Evolutionary conservation across 192 early-diverging fungal species (phyloP).

Genomic region (Oehlia diaphana): DNA sequence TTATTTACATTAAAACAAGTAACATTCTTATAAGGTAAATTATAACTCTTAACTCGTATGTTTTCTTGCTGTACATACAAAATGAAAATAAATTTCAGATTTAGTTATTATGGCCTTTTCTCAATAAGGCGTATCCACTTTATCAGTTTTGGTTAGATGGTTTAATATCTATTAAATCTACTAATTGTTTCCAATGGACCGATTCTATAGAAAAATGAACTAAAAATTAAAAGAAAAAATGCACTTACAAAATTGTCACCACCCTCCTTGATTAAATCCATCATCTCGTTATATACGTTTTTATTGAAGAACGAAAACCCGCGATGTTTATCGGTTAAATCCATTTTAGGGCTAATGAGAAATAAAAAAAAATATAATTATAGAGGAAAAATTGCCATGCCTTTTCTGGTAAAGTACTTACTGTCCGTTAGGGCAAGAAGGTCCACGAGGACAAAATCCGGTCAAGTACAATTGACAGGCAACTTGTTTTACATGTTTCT

Average conservation of each 20-base stretch:
- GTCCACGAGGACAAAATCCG: background rate
- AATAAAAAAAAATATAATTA: background rate
- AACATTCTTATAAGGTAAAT: background rate
- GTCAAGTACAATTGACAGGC: background rate
- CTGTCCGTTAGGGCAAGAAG: background rate
- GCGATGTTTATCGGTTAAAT: background rate
- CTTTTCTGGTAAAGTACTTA: background rate
- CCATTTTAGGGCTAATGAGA: background rate
- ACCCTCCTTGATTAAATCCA: background rate
- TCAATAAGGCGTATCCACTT: too few relatives aligned
- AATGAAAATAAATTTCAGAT: too few relatives aligned
- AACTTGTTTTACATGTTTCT: conserved; percentile 9
- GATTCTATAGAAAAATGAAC: too few relatives aligned
- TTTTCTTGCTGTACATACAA: background rate
- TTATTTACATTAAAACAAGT: background rate
- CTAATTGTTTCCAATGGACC: too few relatives aligned
- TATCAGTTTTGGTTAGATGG: too few relatives aligned
- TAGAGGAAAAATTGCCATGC: background rate
- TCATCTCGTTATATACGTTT: background rate
- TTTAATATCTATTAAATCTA: too few relatives aligned
- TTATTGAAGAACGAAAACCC: background rate
- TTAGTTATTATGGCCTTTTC: too few relatives aligned
- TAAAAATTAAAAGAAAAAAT: too few relatives aligned
- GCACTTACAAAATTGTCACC: background rate
- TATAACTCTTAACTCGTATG: background rate